Percentiles rank a stretch among this genome's conserved stretches.
phyloP scores from a whole-genome alignment of 2,329 filamentous ascomycete species.

The Ophiostoma quercus region DNA sequence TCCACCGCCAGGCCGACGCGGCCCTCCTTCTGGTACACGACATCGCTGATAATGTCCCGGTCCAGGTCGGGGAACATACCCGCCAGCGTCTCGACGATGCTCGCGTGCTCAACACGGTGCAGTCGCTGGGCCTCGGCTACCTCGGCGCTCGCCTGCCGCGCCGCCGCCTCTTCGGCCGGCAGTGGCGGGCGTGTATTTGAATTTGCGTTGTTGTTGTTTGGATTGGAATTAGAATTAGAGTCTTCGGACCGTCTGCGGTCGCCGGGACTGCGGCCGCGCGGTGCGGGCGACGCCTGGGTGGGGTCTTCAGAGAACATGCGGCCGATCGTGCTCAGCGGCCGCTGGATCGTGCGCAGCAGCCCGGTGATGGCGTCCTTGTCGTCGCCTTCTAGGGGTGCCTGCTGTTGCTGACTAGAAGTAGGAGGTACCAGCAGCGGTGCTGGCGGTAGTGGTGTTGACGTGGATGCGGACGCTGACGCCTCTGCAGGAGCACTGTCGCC shows the following conservation, averaged over 20 bases:
- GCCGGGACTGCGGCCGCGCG: constrained; percentile 29
- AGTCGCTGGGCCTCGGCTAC: constrained; percentile 79
- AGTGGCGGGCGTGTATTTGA: constrained; percentile 40
- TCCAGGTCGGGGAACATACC: constrained; percentile 98
- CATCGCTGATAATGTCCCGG: constrained; percentile 90
- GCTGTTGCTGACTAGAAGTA: neutral
- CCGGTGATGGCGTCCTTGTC: constrained; percentile 79
- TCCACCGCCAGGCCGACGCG: constrained; percentile 81
- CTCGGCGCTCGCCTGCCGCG: constrained; percentile 84
- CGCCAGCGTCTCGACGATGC: constrained; percentile 86
- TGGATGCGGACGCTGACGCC: neutral
- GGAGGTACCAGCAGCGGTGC: neutral
- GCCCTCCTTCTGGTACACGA: constrained; percentile 92
- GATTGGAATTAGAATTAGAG: neutral
- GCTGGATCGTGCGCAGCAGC: constrained; percentile 83
- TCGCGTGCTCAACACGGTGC: constrained; percentile 76
- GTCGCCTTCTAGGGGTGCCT: constrained; percentile 45
- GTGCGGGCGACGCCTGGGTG: constrained; percentile 30
- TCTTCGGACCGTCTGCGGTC: neutral
- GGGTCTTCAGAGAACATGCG: constrained; percentile 80
- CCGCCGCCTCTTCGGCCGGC: constrained; percentile 80
- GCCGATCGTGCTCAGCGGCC: constrained; percentile 83
- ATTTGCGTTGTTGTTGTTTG: constrained; percentile 29
- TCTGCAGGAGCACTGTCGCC: constrained; percentile 32
- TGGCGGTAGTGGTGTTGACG: neutral